Evolutionary conservation across 2,329 filamentous ascomycete genomes (phyloP), one percentile per base, ranked within the genome.

Genomic region (Epichloe scottii): DNA sequence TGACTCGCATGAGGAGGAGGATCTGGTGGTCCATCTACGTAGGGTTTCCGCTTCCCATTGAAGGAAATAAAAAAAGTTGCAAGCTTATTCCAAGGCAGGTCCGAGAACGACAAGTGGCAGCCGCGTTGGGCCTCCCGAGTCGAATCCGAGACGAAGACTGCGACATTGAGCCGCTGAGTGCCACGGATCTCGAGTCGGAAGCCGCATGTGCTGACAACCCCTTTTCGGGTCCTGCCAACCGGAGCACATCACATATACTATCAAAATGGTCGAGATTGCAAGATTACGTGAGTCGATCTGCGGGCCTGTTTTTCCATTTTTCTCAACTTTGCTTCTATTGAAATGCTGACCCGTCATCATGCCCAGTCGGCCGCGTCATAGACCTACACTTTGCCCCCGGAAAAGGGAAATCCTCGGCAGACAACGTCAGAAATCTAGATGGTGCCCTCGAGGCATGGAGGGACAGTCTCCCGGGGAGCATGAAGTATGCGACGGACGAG

Each of bases 1-100:
- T 55, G 10, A 59, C 61, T 1, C 58, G 59, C 3, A 54, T 76
- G 35, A 69, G 72, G 56, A 68, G 71, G 51, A 59, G 74, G 5
- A 70, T 78, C 6, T 78, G 75, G 73, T 78, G 75, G 75, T 72
- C 73, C 5, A 68, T 77, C 7, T 77, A 78, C 50, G 66, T 75
- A 45, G 63, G n/a, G n/a, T n/a, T n/a, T n/a, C n/a, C n/a, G n/a
- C n/a, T n/a, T n/a, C n/a, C n/a, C n/a, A n/a, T n/a, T n/a, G n/a
- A n/a, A n/a, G n/a, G n/a, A 5, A 5, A 38, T n/a, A 11, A 17
- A 30, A 30, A n/a, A n/a, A n/a, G n/a, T n/a, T 10, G 8, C 26
- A 30, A 30, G 26, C 26, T 30, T 30, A 30, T 30, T 30, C 26
- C 26, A 30, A 30, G 26, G 8, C 26, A 68, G 62, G 66, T 68